These are phyloP conservation scores for Leishmania braziliensis DNA, from an alignment of 208 protist species.

Conservation along the genomic window DNA sequence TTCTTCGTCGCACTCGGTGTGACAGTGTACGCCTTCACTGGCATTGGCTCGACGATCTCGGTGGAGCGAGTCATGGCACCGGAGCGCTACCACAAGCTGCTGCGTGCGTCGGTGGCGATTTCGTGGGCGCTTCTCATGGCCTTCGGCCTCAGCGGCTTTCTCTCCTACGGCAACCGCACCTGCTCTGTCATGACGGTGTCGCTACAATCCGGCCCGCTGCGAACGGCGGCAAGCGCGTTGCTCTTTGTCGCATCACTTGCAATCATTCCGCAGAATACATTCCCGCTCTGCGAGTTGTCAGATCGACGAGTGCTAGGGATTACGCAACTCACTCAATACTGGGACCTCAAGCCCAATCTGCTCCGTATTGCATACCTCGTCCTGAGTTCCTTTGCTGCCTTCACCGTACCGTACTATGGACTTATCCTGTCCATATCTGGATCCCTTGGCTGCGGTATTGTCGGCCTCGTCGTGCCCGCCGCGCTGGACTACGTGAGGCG, in stretches of 20 bases:
- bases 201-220: conserved; percentile 41
- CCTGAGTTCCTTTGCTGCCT: conserved; percentile 39
- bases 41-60: conserved; percentile 43
- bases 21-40: conserved; percentile 62
- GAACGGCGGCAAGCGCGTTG: conserved; percentile 48
- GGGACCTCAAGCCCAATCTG: conserved; percentile 46
- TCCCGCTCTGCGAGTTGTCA: conserved; percentile 55
- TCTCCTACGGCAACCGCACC: conserved; percentile 50
- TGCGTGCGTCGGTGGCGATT: conserved; percentile 38
- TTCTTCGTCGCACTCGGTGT: conserved; percentile 61
- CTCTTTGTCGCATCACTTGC: conserved; percentile 57
- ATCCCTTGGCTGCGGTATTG: conserved; percentile 49
- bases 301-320: conserved; percentile 56
- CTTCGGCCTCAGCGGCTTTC: conserved; percentile 52
- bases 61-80: conserved; percentile 52
- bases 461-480: conserved; percentile 54
- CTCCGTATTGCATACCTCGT: conserved; percentile 40
- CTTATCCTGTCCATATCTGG: conserved; percentile 58
- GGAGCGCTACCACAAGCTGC: conserved; percentile 37
- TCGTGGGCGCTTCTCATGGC: conserved; percentile 32
- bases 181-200: conserved; percentile 66
- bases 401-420: conserved; percentile 58
- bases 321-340: conserved; percentile 40
- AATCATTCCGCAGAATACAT: conserved; percentile 58
- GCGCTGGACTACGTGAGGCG: conserved; percentile 56